Percentiles rank a stretch among this genome's conserved stretches.
phyloP scores from a whole-genome alignment of 225 moss, liverwort and hornwort genomes.

The Rhytidiadelphus loreus region DNA sequence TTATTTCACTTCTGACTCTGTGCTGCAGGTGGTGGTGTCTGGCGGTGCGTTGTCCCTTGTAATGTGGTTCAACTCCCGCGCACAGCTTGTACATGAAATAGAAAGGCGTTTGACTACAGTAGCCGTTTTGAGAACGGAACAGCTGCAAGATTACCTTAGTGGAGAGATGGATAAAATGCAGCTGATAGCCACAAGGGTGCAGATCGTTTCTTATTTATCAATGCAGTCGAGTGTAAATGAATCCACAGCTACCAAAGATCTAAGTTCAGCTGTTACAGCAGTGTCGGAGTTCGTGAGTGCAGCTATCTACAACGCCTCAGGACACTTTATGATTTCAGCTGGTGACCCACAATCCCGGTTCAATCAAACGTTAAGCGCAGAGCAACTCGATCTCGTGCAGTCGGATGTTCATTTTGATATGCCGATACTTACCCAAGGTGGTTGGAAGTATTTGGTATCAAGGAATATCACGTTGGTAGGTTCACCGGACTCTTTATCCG shows the following conservation, averaged over 20 bases:
- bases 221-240: conserved; percentile 11
- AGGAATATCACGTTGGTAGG: conserved; percentile 42
- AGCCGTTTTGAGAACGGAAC: conserved; percentile 46
- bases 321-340: conserved; percentile 15
- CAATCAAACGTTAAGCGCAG: conserved; percentile 16
- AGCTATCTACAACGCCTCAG: conserved; percentile 35
- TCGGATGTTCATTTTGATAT: conserved; percentile 26
- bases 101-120: conserved; percentile 57
- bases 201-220: conserved; percentile 32
- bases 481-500: neutral
- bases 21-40: conserved; percentile 50
- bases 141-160: conserved; percentile 38
- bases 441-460: conserved; percentile 36
- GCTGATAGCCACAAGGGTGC: conserved; percentile 39
- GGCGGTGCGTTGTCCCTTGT: conserved; percentile 46
- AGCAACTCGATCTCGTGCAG: conserved; percentile 8
- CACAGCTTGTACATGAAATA: conserved; percentile 57
- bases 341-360: neutral
- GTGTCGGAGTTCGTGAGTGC: conserved; percentile 42
- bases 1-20: neutral
- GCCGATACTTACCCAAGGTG: conserved; percentile 7
- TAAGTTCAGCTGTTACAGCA: conserved; percentile 32
- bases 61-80: conserved; percentile 47
- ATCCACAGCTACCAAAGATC: conserved; percentile 23
- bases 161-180: conserved; percentile 51